phyloP scores from a whole-genome alignment of 2,329 filamentous ascomycete genomes.

The Periconia sp. region DNA sequence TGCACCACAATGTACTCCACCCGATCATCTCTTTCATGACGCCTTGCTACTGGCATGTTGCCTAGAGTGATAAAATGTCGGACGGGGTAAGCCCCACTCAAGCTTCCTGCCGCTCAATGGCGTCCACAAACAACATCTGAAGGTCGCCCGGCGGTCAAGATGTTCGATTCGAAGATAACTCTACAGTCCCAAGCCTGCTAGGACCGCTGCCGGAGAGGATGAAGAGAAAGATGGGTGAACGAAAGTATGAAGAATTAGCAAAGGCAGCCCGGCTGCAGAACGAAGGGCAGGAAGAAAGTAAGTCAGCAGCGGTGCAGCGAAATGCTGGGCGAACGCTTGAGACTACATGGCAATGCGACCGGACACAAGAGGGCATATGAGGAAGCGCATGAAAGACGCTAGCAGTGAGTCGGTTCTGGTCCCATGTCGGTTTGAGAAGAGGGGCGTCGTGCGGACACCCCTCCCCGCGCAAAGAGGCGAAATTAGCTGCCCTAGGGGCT shows the following conservation, averaged over 20 bases:
- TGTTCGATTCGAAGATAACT: constrained; percentile 17
- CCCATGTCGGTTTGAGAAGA: constrained; percentile 45
- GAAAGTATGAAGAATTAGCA: constrained; percentile 43
- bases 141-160: constrained; percentile 28
- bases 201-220: constrained; percentile 38
- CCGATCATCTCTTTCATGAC: constrained; percentile 22
- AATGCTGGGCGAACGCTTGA: constrained; percentile 43
- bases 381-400: constrained; percentile 45
- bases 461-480: constrained; percentile 23
- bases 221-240: constrained; percentile 26
- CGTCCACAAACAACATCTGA: constrained; percentile 44
- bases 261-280: constrained; percentile 46
- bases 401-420: constrained; percentile 40
- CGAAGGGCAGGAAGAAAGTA: constrained; percentile 39
- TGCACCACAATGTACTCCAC: constrained; percentile 39
- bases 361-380: constrained; percentile 42
- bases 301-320: constrained; percentile 39
- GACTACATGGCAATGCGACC: constrained; percentile 41
- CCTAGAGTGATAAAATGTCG: constrained; percentile 23
- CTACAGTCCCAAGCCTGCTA: constrained; percentile 41
- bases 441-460: constrained; percentile 25
- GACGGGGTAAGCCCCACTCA: constrained; percentile 37
- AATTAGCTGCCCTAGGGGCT: constrained; percentile 30
- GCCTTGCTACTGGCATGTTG: constrained; percentile 38
- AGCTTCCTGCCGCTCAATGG: constrained; percentile 39